These are phyloP conservation scores for Dactylellina cionopaga DNA, from an alignment of 2,329 filamentous ascomycete genomes.

Conservation along the genomic window DNA sequence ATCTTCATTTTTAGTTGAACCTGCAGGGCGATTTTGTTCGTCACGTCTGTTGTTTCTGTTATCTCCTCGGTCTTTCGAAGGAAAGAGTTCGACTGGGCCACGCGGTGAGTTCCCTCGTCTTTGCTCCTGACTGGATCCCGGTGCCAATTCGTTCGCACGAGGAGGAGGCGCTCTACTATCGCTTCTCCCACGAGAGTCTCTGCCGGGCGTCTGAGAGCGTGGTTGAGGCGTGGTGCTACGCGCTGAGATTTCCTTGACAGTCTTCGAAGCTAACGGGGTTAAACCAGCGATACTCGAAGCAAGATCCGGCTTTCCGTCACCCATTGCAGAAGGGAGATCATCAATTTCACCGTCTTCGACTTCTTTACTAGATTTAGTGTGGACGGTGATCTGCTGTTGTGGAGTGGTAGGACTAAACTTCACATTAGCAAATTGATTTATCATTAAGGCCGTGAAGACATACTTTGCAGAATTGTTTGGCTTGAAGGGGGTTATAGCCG, in stretches of 20 bases:
- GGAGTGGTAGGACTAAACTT: slow-evolving; percentile 22
- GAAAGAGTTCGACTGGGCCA: slow-evolving; percentile 31
- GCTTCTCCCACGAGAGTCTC: slow-evolving; percentile 43
- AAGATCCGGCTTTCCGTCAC: slow-evolving; percentile 24
- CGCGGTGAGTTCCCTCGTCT: slow-evolving; percentile 38
- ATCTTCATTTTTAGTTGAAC: slow-evolving; percentile 37
- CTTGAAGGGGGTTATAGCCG: slow-evolving; percentile 27
- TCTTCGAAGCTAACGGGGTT: slow-evolving; percentile 22
- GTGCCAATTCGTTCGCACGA: slow-evolving; percentile 29
- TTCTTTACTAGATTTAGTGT: slow-evolving; percentile 55
- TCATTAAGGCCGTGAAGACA: neutral
- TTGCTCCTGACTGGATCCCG: slow-evolving; percentile 30
- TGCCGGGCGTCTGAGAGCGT: slow-evolving; percentile 29
- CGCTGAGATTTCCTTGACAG: slow-evolving; percentile 42
- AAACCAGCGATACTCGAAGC: slow-evolving; percentile 31
- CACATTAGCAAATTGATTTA: slow-evolving; percentile 3
- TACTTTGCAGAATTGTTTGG: slow-evolving; percentile 48
- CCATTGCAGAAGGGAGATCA: slow-evolving; percentile 51
- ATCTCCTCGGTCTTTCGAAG: slow-evolving; percentile 28
- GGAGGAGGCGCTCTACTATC: slow-evolving; percentile 37
- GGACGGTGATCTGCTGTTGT: slow-evolving; percentile 52
- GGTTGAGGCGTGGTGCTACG: slow-evolving; percentile 31
- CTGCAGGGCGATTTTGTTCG: slow-evolving; percentile 15
- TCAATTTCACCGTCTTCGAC: slow-evolving; percentile 57
- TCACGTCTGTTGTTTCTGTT: slow-evolving; percentile 22